Percentiles rank a stretch among this genome's conserved stretches.
These are phyloP conservation scores for Hypoxylon intermedium DNA, from an alignment of 495 filamentous ascomycete genomes.

Conservation along the genomic window DNA sequence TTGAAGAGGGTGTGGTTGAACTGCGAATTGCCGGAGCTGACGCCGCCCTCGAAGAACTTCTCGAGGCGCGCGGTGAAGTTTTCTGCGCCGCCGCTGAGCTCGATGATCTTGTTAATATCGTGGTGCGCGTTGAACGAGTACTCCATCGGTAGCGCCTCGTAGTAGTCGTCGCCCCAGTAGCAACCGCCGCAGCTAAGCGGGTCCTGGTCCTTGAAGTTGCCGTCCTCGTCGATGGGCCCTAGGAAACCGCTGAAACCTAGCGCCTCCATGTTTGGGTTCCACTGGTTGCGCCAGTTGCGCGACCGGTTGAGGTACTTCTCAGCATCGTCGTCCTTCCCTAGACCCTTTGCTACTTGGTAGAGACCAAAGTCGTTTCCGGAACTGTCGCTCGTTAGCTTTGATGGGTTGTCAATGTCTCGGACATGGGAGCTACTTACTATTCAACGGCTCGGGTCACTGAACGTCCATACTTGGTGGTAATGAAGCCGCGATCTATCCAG, in stretches of 20 bases:
- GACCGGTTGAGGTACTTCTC: slow-evolving; percentile 69
- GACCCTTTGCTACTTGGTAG: slow-evolving; percentile 64
- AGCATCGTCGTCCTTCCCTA: slow-evolving; percentile 60
- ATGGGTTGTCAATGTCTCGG: neutral
- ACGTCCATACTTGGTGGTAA: slow-evolving; percentile 67
- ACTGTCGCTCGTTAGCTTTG: slow-evolving; percentile 18
- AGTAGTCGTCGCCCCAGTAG: slow-evolving; percentile 68
- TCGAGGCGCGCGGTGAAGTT: slow-evolving; percentile 69
- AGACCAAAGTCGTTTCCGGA: slow-evolving; percentile 72
- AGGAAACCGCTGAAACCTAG: slow-evolving; percentile 70
- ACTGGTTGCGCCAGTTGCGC: slow-evolving; percentile 76
- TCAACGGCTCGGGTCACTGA: slow-evolving; percentile 72
- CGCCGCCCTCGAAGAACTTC: slow-evolving; percentile 63
- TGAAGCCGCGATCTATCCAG: slow-evolving; percentile 69
- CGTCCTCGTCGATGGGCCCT: slow-evolving; percentile 62
- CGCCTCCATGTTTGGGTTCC: slow-evolving; percentile 63
- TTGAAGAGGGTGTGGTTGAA: slow-evolving; percentile 69
- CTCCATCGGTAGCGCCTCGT: slow-evolving; percentile 71
- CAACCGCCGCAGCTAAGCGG: slow-evolving; percentile 69
- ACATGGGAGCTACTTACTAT: slow-evolving; percentile 55
- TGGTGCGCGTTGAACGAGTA: slow-evolving; percentile 75
- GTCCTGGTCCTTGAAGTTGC: slow-evolving; percentile 64
- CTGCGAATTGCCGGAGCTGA: slow-evolving; percentile 55
- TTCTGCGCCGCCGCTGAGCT: slow-evolving; percentile 62
- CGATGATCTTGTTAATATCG: slow-evolving; percentile 67